A percentile compares a stretch with the other conserved stretches of the same genome.
These are phyloP conservation scores for Leccinum subgranulosum DNA, from an alignment of 768 basidiomycete species.

Conservation along the genomic window DNA sequence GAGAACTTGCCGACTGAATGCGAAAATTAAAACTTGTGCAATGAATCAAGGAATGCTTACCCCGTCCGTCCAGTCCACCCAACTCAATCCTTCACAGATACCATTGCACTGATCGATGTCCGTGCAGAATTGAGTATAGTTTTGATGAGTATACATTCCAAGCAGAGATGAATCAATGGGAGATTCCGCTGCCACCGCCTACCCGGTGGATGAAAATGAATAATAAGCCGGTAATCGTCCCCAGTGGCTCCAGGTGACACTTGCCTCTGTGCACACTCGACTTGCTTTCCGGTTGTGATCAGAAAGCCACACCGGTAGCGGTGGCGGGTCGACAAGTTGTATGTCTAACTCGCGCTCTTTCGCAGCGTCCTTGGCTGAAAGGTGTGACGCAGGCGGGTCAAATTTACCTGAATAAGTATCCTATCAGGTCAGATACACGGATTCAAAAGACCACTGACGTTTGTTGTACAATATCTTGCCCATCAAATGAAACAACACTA, in stretches of 20 bases:
- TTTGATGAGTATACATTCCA: slow-evolving; percentile 90
- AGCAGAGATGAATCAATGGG: slow-evolving; percentile 91
- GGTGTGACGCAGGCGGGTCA: slow-evolving; percentile 56
- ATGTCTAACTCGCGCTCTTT: slow-evolving; percentile 57
- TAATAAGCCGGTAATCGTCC: not conserved
- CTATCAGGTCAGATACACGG: not conserved
- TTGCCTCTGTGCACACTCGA: slow-evolving; percentile 74
- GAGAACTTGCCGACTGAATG: slow-evolving; percentile 60
- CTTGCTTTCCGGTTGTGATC: slow-evolving; percentile 65
- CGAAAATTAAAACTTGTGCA: slow-evolving; percentile 21
- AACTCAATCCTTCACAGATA: slow-evolving; percentile 73
- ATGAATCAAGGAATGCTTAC: slow-evolving; percentile 35
- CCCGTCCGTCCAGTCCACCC: slow-evolving; percentile 63
- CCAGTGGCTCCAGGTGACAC: slow-evolving; percentile 9
- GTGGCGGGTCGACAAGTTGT: slow-evolving; percentile 49
- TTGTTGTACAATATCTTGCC: slow-evolving; percentile 97
- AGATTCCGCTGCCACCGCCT: slow-evolving; percentile 78
- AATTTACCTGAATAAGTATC: slow-evolving; percentile 58
- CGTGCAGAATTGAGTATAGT: slow-evolving; percentile 81
- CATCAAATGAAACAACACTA: slow-evolving; percentile 87
- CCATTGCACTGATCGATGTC: slow-evolving; percentile 71
- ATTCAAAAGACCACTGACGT: slow-evolving; percentile 41
- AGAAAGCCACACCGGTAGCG: slow-evolving; percentile 56
- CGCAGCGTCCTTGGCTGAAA: slow-evolving; percentile 60
- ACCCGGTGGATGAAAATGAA: not conserved